Evolutionary conservation across 2,329 filamentous ascomycete species (phyloP).

Genomic region (Xylariaceae sp.): DNA sequence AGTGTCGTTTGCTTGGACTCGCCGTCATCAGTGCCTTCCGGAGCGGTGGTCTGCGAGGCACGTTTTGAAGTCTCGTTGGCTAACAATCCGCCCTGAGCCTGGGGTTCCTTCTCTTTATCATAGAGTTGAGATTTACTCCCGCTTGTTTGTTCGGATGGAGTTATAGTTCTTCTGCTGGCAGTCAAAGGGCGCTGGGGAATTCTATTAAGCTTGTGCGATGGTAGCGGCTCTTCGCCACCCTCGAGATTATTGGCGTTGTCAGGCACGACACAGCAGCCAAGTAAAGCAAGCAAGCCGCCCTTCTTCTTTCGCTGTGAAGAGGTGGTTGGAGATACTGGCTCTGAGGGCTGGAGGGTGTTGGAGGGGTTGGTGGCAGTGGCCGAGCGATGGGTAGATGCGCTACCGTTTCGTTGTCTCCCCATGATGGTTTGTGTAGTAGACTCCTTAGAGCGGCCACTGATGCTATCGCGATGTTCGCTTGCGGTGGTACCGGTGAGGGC

Average conservation of each 20-base stretch:
- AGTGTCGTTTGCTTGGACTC: slow-evolving; percentile 46
- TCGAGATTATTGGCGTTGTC: slow-evolving; percentile 54
- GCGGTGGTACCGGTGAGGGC: slow-evolving; percentile 58
- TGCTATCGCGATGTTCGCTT: slow-evolving; percentile 58
- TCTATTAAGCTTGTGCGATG: slow-evolving; percentile 53
- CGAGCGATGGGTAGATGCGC: slow-evolving; percentile 62
- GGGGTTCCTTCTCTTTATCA: slow-evolving; percentile 45
- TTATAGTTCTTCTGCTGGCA: slow-evolving; percentile 50
- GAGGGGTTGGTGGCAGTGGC: slow-evolving; percentile 50
- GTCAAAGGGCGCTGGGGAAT: slow-evolving; percentile 52
- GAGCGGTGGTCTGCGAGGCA: slow-evolving; percentile 42
- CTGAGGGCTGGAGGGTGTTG: slow-evolving; percentile 46
- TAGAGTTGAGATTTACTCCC: slow-evolving; percentile 39
- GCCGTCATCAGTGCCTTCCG: slow-evolving; percentile 44
- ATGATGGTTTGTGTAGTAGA: slow-evolving; percentile 63
- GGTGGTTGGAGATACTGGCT: slow-evolving; percentile 48
- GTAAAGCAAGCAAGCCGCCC: slow-evolving; percentile 54
- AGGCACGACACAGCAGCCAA: slow-evolving; percentile 64
- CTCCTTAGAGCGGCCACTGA: slow-evolving; percentile 61
- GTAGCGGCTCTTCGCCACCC: slow-evolving; percentile 50
- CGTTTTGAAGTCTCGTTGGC: slow-evolving; percentile 37
- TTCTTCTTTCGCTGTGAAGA: slow-evolving; percentile 49
- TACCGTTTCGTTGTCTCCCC: slow-evolving; percentile 61
- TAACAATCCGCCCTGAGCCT: slow-evolving; percentile 26
- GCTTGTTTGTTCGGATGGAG: slow-evolving; percentile 47